phyloP scores from a whole-genome alignment of 192 early-diverging fungal genomes.

The Spizellomyces punctatus region DNA sequence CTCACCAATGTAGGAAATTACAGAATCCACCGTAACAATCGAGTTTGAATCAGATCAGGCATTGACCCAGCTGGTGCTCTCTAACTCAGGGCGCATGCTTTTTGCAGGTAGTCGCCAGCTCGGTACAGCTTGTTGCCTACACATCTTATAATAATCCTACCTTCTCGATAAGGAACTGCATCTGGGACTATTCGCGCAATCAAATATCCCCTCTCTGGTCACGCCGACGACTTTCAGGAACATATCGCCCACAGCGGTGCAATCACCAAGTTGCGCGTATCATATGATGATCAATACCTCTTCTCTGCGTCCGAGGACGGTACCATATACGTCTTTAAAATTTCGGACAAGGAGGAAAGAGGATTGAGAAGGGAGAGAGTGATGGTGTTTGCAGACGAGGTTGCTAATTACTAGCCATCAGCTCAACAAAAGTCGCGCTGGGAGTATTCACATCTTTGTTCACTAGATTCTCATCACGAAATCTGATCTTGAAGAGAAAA shows the following conservation, averaged over 20 bases:
- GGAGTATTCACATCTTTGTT: background rate
- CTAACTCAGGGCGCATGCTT: constrained; percentile 56
- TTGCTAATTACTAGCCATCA: constrained; percentile 8
- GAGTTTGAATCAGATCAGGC: constrained; percentile 47
- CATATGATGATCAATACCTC: constrained; percentile 53
- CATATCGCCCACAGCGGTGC: constrained; percentile 52
- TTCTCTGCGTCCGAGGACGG: constrained; percentile 56
- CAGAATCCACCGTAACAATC: constrained; percentile 50
- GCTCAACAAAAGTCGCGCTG: background rate
- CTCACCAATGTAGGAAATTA: constrained; percentile 50
- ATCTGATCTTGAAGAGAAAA: constrained; percentile 63
- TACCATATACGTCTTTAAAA: constrained; percentile 46
- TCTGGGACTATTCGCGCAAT: constrained; percentile 48
- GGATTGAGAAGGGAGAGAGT: constrained; percentile 25
- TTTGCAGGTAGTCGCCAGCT: constrained; percentile 51
- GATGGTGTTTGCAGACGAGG: constrained; percentile 56
- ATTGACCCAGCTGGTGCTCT: constrained; percentile 55
- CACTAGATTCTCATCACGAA: constrained; percentile 57
- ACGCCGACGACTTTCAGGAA: constrained; percentile 52
- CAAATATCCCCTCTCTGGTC: constrained; percentile 51
- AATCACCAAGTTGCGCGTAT: constrained; percentile 48
- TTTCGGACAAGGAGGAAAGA: constrained; percentile 50
- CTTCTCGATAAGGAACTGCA: constrained; percentile 42
- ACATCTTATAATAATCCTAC: background rate
- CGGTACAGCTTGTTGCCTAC: background rate